Evolutionary conservation across 164 flowering plant genomes (phyloP).

Genomic region (Chimonanthus praecox): DNA sequence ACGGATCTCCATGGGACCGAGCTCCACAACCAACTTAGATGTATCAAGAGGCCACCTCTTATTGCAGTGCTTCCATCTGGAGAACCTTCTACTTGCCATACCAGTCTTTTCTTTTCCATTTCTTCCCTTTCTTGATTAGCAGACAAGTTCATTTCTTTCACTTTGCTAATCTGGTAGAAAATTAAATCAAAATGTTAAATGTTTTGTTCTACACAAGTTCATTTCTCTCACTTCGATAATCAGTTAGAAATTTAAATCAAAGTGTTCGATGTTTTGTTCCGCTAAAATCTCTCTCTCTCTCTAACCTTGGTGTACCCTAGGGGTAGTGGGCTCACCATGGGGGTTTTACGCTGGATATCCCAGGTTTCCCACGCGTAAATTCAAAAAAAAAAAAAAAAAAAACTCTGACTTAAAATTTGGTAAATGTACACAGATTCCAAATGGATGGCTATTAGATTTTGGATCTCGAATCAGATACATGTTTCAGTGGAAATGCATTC

Average conservation of each 20-base stretch:
- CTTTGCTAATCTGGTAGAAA: constrained; percentile 51
- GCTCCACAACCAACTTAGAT: constrained; percentile 48
- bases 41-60: constrained; percentile 76
- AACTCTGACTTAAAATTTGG: too few species aligned
- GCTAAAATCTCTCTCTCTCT: not conserved
- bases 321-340: not conserved
- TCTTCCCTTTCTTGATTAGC: constrained; percentile 78
- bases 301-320: not conserved
- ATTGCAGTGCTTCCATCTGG: constrained; percentile 20
- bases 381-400: too few species aligned
- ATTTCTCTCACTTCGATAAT: not conserved
- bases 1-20: constrained; percentile 88
- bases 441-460: too few species aligned
- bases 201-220: not conserved
- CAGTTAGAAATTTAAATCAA: not conserved
- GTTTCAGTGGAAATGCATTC: too few species aligned
- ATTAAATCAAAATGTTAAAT: not conserved
- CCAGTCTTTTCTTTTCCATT: constrained; percentile 76
- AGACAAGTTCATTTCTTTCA: constrained; percentile 70
- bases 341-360: not conserved
- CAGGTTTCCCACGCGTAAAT: too few species aligned
- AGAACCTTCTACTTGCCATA: constrained; percentile 63
- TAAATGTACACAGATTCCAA: too few species aligned
- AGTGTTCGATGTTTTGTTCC: too few species aligned
- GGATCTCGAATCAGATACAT: too few species aligned